These are phyloP conservation scores for Penicillium angulare DNA, from an alignment of 495 filamentous ascomycete genomes.

Conservation along the genomic window DNA sequence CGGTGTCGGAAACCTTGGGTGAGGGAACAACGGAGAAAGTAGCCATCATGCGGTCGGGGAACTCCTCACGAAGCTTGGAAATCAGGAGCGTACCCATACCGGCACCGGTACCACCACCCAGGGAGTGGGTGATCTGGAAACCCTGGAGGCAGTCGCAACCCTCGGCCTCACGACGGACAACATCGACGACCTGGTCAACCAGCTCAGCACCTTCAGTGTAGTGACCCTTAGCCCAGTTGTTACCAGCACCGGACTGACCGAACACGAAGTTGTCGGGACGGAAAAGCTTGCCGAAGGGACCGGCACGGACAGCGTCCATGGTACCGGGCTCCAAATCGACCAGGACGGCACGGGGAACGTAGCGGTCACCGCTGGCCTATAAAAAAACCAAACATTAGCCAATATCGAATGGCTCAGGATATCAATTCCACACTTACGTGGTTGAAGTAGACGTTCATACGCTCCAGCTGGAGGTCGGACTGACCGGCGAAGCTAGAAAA, in stretches of 20 bases:
- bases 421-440: slow-evolving; percentile 60
- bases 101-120: slow-evolving; percentile 99
- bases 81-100: slow-evolving; percentile 99
- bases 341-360: slow-evolving; percentile 97
- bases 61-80: slow-evolving; percentile 99
- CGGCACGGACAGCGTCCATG: slow-evolving; percentile 99
- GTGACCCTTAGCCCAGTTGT: slow-evolving; percentile 99
- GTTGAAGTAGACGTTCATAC: slow-evolving; percentile 99
- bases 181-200: slow-evolving; percentile 96
- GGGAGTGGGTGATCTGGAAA: slow-evolving; percentile 99
- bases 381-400: slow-evolving; percentile 15
- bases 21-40: slow-evolving; percentile 99
- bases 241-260: slow-evolving; percentile 98
- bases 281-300: slow-evolving; percentile 99
- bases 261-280: slow-evolving; percentile 99
- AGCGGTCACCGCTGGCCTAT: slow-evolving; percentile 94
- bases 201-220: slow-evolving; percentile 99
- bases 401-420: background rate
- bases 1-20: slow-evolving; percentile 99
- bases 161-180: slow-evolving; percentile 98
- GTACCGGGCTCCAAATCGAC: slow-evolving; percentile 97
- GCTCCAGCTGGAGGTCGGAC: slow-evolving; percentile 98
- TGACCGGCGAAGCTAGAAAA: slow-evolving; percentile 84
- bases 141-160: slow-evolving; percentile 99
- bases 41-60: slow-evolving; percentile 99